phyloP scores from a whole-genome alignment of 176 grass and related monocot species.

The barley (Hordeum vulgare) region DNA sequence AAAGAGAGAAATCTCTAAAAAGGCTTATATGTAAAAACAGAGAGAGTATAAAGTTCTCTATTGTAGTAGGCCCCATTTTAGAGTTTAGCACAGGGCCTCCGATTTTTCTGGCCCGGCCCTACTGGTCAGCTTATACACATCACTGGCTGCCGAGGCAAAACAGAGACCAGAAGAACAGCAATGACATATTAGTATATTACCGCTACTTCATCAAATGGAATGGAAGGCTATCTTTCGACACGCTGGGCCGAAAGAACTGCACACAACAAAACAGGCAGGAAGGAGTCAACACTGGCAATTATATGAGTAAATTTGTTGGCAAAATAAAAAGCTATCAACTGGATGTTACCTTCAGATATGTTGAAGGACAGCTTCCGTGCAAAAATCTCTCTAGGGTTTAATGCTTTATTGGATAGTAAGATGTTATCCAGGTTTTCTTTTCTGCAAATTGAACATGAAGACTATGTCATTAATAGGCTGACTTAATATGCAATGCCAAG shows the following conservation, averaged over 20 bases:
- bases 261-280: background rate
- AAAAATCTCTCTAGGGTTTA: constrained; percentile 52
- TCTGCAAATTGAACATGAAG: constrained; percentile 36
- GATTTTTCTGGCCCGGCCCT: no score
- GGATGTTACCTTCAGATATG: constrained; percentile 50
- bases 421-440: constrained; percentile 44
- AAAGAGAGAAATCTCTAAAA: background rate
- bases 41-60: no score
- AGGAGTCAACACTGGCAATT: constrained; percentile 7
- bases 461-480: constrained; percentile 13
- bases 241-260: constrained; percentile 47
- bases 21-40: no score
- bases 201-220: constrained; percentile 1
- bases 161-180: background rate
- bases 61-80: no score
- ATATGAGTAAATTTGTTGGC: constrained; percentile 6
- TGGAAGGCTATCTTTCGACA: constrained; percentile 21
- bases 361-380: constrained; percentile 49
- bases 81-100: no score
- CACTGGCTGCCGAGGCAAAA: background rate
- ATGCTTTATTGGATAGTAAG: constrained; percentile 36
- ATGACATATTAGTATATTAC: constrained; percentile 7
- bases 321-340: background rate
- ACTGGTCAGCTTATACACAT: constrained; percentile 26
- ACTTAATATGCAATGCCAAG: constrained; percentile 4